Conservation (phyloP, 2,329 filamentous ascomycete species). For the Penicillium fuscoglaucum region DNA sequence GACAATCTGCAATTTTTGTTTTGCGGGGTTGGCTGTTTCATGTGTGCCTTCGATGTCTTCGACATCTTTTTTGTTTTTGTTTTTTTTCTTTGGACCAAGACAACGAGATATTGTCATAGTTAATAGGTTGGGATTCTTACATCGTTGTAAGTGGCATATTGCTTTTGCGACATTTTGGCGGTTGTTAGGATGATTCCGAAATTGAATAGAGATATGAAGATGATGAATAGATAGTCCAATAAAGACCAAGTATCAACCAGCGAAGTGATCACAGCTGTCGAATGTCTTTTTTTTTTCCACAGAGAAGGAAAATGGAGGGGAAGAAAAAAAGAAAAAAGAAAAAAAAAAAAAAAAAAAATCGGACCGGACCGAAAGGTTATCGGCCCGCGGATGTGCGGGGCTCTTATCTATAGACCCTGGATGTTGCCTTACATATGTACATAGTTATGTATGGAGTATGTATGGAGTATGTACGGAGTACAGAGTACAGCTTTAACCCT, state of each 20-base stretch:
- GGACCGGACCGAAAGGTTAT: slow-evolving; percentile 15
- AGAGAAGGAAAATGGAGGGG: neutral
- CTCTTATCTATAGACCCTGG: neutral
- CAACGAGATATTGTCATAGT: neutral
- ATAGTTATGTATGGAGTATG: no score
- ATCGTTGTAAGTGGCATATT: slow-evolving; percentile 91
- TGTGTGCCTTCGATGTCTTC: neutral
- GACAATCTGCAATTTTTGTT: slow-evolving; percentile 2
- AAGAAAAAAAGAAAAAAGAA: neutral
- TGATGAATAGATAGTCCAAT: neutral
- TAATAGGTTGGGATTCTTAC: slow-evolving; percentile 50
- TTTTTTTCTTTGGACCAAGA: neutral
- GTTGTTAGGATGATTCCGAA: slow-evolving; percentile 1
- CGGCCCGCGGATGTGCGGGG: slow-evolving; percentile 8
- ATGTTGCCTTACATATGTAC: neutral
- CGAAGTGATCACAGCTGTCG: neutral
- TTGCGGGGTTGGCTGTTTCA: slow-evolving; percentile 1
- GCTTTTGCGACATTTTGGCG: slow-evolving; percentile 72
- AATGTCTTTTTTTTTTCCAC: neutral
- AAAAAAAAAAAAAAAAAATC: slow-evolving; percentile 16
- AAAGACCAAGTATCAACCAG: neutral
- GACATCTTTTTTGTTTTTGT: no score
- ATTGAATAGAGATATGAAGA: neutral
- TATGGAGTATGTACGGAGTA: neutral
- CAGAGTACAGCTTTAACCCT: neutral